Evolutionary conservation across 441 rosid genomes (phyloP).

Genomic region (Kokia cookei): DNA sequence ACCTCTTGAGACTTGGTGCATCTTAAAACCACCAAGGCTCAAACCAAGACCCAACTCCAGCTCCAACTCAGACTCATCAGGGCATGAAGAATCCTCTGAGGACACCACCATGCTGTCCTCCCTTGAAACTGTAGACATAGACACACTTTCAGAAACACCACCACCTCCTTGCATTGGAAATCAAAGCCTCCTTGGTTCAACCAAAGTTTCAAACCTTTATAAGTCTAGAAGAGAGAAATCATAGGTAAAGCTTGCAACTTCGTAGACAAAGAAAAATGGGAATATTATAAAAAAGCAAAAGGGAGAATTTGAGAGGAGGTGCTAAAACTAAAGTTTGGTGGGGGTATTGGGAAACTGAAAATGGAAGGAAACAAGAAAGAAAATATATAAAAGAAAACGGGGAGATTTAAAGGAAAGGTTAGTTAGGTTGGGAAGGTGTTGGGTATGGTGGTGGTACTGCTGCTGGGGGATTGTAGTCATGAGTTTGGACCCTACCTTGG

Average conservation of each 20-base stretch:
- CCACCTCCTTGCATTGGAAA: not conserved
- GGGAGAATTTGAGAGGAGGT: not conserved
- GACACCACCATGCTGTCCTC: conserved; percentile 56
- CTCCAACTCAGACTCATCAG: conserved; percentile 52
- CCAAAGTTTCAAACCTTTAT: not conserved
- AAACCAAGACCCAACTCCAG: conserved; percentile 66
- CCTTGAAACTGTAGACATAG: conserved; percentile 53
- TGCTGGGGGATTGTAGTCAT: conserved; percentile 6
- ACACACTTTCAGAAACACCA: conserved; percentile 28
- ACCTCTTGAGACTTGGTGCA: conserved; percentile 16
- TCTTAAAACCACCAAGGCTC: conserved; percentile 42
- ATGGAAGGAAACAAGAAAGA: not conserved
- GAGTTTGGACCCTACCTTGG: conserved; percentile 29
- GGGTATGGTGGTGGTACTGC: conserved; percentile 1
- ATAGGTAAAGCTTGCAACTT: conserved; percentile 19
- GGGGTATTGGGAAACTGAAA: conserved; percentile 3
- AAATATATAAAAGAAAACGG: not conserved
- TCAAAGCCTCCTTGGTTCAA: not conserved
- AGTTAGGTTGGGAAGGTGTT: not conserved
- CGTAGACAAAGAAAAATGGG: conserved; percentile 10
- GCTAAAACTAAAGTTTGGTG: conserved; percentile 9
- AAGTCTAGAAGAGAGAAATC: not conserved
- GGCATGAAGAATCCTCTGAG: conserved; percentile 72
- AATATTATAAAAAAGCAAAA: not conserved
- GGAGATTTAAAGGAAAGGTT: not conserved